Base-by-base conservation (phyloP, 352 stramenopile species). In the Albugo laibachii region DNA sequence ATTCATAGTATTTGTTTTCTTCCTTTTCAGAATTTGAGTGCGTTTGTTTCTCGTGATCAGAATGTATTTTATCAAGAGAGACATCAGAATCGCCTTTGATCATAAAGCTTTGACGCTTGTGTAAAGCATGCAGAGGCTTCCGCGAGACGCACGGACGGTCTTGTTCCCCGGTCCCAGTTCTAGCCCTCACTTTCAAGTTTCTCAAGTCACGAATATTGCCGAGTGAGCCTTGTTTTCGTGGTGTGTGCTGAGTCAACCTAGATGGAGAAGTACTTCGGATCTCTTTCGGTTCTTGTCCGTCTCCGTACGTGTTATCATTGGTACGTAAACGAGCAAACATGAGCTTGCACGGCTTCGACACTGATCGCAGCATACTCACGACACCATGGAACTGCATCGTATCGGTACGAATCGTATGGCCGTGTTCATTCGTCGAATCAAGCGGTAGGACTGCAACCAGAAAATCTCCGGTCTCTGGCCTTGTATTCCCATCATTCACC, bases 361-460 rank as follows among this genome's bases (percentile, higher is more conserved):
- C 71, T 36, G 57, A 54, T 13, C 65, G 57, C 35, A 86, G 54
- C 1, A 58, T 66, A 16, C 59, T 40, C 45, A 86, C 75, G 31
- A 73, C 61, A 21, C 76, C 56, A n/a, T 86, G 66, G 35, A 83
- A 86, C n/a, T 65, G 70, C 59, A 80, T 59, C 4, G 62, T 50
- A 41, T 83, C 70, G 12, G 82, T 58, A 46, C 51, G 54, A 1
- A 53, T 61, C n/a, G 19, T 36, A 1, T 50, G 19, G 5, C 34
- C 44, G 16, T 66, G 52, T n/a, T 49, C 48, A 11, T 56, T 60
- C 13, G 18, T 37, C 31, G 62, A 54, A 3, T 39, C 6, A n/a
- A 55, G 47, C 13, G 61, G 59, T 24, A 24, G 8, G 1, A 83
- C 63, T 13, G 59, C 58, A 15, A 84, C 54, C 38, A 89, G 56